Evolutionary conservation across 306 rosid species (phyloP), one percentile per base, ranked within the genome.

Genomic region (Castanea crenata): DNA sequence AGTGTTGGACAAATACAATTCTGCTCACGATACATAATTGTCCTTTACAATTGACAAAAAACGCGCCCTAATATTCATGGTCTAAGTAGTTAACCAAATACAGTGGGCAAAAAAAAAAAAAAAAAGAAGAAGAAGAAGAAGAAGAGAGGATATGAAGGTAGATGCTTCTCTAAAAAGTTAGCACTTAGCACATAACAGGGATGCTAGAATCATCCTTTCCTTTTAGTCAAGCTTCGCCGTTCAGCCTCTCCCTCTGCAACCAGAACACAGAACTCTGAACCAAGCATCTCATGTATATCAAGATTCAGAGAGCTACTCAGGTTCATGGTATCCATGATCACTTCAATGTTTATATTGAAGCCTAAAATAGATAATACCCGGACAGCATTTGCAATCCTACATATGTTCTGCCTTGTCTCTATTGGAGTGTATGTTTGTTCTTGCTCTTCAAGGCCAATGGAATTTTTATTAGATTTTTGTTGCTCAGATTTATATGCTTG

Each of bases 241-340:
- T 86, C 93, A n/a, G 79, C 96, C 87, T 96, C 98, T 81, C 76
- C 89, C 81, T 91, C 98, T 0, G 96, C 94, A 68, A 88, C 92
- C 75, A 90, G 83, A 90, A 96, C 93, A 81, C 80, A 86, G 79
- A 90, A 91, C 87, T 95, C 97, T 5, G 97, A 83, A 77, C 94
- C 95, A 64, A 95, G 94, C 99, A 95, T 92, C 54, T 92, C 94
- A 18, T 92, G 89, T 63, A 85, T 78, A 62, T 88, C 92, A 19
- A 90, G 67, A 74, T 91, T 89, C 68, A 83, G 63, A 51, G 92
- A 87, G 29, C 84, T 83, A 83, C 97, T 91, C 73, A 87, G 85
- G 78, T 86, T 80, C 21, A 89, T 79, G 2, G 87, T 86, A 69
- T 89, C 97, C 83, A 76, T 65, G 74, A 95, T 85, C 73, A 91